Evolutionary conservation across 495 filamentous ascomycete species (phyloP), one percentile per base, ranked within the genome.

Genomic region (Aspergillus bertholletiae): DNA sequence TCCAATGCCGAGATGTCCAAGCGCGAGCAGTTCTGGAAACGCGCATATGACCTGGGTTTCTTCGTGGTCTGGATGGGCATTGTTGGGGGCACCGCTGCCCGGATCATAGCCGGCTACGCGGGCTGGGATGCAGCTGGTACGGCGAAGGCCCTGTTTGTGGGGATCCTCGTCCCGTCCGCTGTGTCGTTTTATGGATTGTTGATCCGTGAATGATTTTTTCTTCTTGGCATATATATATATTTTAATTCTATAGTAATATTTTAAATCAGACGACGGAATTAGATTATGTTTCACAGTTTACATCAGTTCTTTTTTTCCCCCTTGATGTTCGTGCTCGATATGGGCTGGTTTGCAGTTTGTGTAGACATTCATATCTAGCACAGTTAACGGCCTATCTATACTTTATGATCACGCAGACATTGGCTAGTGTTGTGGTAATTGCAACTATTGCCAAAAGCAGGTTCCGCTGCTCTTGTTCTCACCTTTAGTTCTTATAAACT

Each of bases 31-130:
- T 49, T 61, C 8, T 63, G 65, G 60, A 61, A 63, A 41, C 49
- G 57, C n/a, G 60, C 51, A 49, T 54, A 65, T 17, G 57, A 68
- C 46, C 27, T 65, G 7, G 62, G 65, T 2, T 68, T 67, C 48
- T 65, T 68, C 46, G 65, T 68, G 20, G 46, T 68, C 0, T 65
- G 57, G 59, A 65, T 65, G 62, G 65, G 62, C 5, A 47, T 67
- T 23, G 56, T 65, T 28, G 65, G 62, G 17, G 65, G 62, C 1
- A 59, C 58, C 2, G 34, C 46, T 1, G 59, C 56, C 0, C 23
- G 63, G 27, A 55, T 63, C 47, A 53, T 45, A 15, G 57, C 60
- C 0, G 28, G 44, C 7, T 51, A 46, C 27, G 50, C 57, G 18
- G 60, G 60, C 5, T 63, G 60, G 60, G 50, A 56, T 47, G 49